A percentile compares a stretch with the other conserved stretches of the same genome.
Conservation (phyloP, 2,329 filamentous ascomycete genomes). For the Alternaria solani region DNA sequence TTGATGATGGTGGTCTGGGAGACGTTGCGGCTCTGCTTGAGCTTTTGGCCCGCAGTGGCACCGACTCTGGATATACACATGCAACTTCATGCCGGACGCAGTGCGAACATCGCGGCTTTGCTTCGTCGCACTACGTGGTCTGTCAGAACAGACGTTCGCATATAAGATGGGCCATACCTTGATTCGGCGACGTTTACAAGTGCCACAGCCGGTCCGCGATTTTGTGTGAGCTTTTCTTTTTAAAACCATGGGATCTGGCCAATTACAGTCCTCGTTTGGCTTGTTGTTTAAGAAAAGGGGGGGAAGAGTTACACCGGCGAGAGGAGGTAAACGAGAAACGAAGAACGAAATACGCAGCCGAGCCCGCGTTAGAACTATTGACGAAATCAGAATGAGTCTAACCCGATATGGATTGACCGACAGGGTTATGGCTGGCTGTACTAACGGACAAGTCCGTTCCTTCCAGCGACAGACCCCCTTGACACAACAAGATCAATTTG, state of each 20-base stretch:
- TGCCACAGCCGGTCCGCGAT: constrained; percentile 26
- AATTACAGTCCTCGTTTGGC: background rate
- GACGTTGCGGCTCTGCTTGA: background rate
- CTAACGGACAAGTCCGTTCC: background rate
- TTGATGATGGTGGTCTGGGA: background rate
- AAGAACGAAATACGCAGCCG: constrained; percentile 22
- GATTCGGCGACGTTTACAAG: constrained; percentile 33
- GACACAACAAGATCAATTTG: background rate
- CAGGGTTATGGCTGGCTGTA: background rate
- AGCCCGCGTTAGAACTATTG: background rate
- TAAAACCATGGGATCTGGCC: background rate
- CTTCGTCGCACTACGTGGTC: constrained; percentile 24
- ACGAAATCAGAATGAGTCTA: background rate
- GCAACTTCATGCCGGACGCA: constrained; percentile 18
- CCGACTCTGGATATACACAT: constrained; percentile 15
- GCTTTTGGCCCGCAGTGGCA: background rate
- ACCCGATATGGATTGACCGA: background rate
- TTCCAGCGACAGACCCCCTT: too few relatives aligned
- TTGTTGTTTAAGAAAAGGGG: background rate
- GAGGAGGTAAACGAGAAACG: background rate
- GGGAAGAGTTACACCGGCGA: background rate
- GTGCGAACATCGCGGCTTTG: constrained; percentile 21
- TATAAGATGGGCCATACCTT: constrained; percentile 21
- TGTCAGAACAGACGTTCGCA: background rate
- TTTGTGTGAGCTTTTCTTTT: constrained; percentile 28